These are phyloP conservation scores for Chaetomidium leptoderma DNA, from an alignment of 495 filamentous ascomycete genomes.

Conservation along the genomic window DNA sequence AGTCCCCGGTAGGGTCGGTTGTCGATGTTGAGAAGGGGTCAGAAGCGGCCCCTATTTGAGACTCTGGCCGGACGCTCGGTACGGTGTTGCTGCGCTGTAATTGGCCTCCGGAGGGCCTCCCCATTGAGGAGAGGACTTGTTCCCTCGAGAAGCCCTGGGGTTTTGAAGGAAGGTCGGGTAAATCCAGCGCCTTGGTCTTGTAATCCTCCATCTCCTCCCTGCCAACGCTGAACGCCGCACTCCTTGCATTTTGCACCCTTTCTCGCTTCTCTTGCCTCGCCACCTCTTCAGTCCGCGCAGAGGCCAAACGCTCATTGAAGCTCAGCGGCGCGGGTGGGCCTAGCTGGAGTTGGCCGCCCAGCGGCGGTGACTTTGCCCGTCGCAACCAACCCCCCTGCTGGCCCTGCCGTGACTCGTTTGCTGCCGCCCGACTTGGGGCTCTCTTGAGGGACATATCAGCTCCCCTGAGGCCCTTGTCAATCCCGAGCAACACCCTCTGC, in stretches of 20 bases:
- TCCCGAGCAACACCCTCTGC: slow-evolving; percentile 73
- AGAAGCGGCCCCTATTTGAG: background rate
- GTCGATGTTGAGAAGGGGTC: slow-evolving; percentile 10
- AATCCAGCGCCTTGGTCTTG: slow-evolving; percentile 56
- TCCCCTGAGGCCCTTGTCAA: slow-evolving; percentile 81
- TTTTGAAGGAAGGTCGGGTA: slow-evolving; percentile 46
- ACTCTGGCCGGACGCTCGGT: slow-evolving; percentile 38
- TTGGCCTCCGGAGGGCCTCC: slow-evolving; percentile 26
- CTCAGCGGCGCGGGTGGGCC: slow-evolving; percentile 54
- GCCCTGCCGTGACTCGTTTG: slow-evolving; percentile 25
- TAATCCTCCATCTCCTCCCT: slow-evolving; percentile 61
- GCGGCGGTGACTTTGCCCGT: slow-evolving; percentile 39
- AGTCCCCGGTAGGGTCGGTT: slow-evolving; percentile 4
- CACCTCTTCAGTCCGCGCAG: slow-evolving; percentile 55
- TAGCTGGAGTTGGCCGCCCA: slow-evolving; percentile 15
- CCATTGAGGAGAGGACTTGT: slow-evolving; percentile 54
- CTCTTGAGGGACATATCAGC: slow-evolving; percentile 81
- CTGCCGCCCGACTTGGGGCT: slow-evolving; percentile 50
- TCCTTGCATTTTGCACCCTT: slow-evolving; percentile 56
- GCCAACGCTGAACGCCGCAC: slow-evolving; percentile 66
- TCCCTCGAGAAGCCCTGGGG: slow-evolving; percentile 56
- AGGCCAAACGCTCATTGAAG: slow-evolving; percentile 83
- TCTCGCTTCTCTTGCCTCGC: slow-evolving; percentile 52
- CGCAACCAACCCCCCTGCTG: slow-evolving; percentile 42
- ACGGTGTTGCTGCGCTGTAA: slow-evolving; percentile 52